phyloP scores from a whole-genome alignment of 2,329 filamentous ascomycete species.

The Aureobasidium sp. region DNA sequence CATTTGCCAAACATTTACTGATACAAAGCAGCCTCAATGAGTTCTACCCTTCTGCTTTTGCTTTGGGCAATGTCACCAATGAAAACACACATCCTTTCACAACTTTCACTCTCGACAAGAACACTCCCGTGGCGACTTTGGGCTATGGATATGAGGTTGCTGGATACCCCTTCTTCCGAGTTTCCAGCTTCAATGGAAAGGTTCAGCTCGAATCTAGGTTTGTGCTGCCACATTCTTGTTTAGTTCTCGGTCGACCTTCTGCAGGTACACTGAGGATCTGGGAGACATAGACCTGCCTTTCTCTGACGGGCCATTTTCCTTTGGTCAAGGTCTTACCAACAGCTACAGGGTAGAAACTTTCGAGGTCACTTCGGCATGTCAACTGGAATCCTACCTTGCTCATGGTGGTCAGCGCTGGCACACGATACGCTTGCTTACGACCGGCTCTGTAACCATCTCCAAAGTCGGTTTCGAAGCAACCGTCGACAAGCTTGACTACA shows the following conservation, averaged over 20 bases:
- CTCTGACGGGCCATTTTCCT: slow-evolving; percentile 29
- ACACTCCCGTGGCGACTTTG: slow-evolving; percentile 18
- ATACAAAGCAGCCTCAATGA: neutral
- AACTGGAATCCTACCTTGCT: slow-evolving; percentile 28
- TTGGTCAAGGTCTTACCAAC: slow-evolving; percentile 25
- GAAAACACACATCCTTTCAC: neutral
- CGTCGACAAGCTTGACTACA: slow-evolving; percentile 19
- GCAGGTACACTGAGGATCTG: slow-evolving; percentile 28
- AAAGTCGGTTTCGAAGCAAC: slow-evolving; percentile 27
- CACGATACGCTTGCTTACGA: slow-evolving; percentile 30
- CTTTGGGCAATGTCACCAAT: neutral
- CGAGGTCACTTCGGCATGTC: slow-evolving; percentile 27
- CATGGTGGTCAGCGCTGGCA: slow-evolving; percentile 38
- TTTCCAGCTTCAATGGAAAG: slow-evolving; percentile 20
- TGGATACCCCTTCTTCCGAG: slow-evolving; percentile 29
- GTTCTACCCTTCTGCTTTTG: neutral
- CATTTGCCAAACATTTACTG: neutral
- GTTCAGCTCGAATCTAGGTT: slow-evolving; percentile 28
- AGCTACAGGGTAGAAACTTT: slow-evolving; percentile 34
- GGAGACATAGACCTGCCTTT: slow-evolving; percentile 22
- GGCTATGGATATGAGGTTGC: slow-evolving; percentile 30
- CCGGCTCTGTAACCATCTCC: slow-evolving; percentile 26
- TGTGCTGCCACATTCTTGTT: slow-evolving; percentile 7
- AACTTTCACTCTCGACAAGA: neutral
- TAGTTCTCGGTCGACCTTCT: neutral